phyloP scores from a whole-genome alignment of 768 basidiomycete species.

The Lentinula edodes region DNA sequence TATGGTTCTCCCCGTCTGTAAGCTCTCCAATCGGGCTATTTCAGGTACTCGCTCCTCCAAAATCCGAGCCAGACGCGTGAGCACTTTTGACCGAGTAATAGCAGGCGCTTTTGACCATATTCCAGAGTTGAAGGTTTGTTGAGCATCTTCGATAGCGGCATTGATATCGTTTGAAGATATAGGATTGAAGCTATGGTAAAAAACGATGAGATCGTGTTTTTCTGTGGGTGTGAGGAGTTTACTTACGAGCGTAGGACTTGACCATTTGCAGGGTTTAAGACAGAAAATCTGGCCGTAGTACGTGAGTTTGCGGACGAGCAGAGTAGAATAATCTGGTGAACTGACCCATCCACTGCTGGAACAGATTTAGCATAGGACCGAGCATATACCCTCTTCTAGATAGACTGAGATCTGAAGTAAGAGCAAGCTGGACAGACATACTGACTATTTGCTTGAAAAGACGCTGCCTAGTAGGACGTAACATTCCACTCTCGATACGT shows the following conservation, averaged over 20 bases:
- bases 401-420: too few species aligned
- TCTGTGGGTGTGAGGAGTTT: background rate
- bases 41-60: conserved; percentile 54
- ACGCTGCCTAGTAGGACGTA: too few species aligned
- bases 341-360: background rate
- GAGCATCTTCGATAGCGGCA: conserved; percentile 46
- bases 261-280: conserved; percentile 68
- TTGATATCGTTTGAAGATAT: conserved; percentile 49
- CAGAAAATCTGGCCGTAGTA: conserved; percentile 33
- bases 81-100: conserved; percentile 55
- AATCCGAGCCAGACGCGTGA: conserved; percentile 57
- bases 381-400: too few species aligned
- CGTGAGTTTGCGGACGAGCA: background rate
- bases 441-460: too few species aligned
- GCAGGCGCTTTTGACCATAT: conserved; percentile 64
- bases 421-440: too few species aligned
- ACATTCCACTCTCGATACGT: too few species aligned
- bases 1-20: conserved; percentile 79
- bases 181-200: conserved; percentile 41
- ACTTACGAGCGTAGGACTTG: conserved; percentile 52
- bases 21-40: conserved; percentile 59
- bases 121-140: conserved; percentile 58
- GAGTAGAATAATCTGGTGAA: background rate
- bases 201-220: background rate
- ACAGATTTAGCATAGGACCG: background rate